Evolutionary conservation across 2,329 filamentous ascomycete species (phyloP).

Genomic region (Ambrosiella beaveri): DNA sequence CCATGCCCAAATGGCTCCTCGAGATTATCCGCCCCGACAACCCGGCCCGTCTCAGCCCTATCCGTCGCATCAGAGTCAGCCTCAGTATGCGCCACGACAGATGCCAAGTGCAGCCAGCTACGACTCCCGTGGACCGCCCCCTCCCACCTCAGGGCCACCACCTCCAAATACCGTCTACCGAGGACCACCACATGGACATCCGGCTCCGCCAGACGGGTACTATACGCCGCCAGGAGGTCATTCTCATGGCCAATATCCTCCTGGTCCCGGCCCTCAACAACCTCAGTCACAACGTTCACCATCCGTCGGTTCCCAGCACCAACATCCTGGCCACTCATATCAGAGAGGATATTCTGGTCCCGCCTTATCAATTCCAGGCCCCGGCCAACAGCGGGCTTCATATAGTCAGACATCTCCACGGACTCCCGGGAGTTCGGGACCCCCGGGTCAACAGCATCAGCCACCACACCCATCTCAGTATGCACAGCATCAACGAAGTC

Average conservation of each 20-base stretch:
- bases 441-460: slow-evolving; percentile 16
- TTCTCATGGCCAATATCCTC: no score
- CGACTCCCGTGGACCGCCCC: slow-evolving; percentile 17
- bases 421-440: background rate
- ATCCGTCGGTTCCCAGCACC: no score
- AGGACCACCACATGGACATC: background rate
- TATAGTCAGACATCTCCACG: no score
- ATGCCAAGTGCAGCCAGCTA: background rate
- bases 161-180: slow-evolving; percentile 13
- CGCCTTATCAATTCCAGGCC: no score
- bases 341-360: no score
- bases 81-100: background rate
- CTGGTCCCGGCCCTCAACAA: no score
- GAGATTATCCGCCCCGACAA: background rate
- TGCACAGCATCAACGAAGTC: slow-evolving; percentile 31
- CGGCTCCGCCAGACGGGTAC: background rate
- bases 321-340: no score
- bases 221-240: background rate
- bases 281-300: no score
- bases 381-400: no score
- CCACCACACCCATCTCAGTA: slow-evolving; percentile 21
- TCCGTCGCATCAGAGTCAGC: background rate
- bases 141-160: background rate
- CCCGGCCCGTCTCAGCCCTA: background rate
- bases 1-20: background rate